Evolutionary conservation across 139 green algal genomes (phyloP).

Genomic region (Chlamydomonas incerta): DNA sequence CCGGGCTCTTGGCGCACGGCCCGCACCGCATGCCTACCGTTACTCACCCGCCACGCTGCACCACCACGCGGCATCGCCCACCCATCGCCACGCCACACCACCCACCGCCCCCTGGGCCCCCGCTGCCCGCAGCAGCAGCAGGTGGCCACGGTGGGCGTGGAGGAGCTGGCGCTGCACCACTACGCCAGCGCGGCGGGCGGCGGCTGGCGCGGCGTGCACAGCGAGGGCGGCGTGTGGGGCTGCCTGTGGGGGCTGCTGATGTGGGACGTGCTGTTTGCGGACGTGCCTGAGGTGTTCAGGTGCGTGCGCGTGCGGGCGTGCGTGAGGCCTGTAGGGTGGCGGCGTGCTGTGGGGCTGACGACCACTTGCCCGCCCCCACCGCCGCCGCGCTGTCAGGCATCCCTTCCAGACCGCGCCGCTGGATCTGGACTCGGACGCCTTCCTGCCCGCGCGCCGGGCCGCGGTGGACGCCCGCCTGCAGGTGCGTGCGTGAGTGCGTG

Average conservation of each 20-base stretch:
- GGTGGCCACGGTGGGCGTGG: constrained; percentile 63
- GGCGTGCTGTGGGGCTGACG: too few relatives aligned
- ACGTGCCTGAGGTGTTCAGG: constrained; percentile 81
- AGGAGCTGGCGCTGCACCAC: constrained; percentile 84
- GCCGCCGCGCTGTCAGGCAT: constrained; percentile 13
- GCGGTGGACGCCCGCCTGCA: constrained; percentile 63
- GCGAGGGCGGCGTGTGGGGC: constrained; percentile 84
- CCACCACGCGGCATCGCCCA: too few relatives aligned
- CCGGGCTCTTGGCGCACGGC: too few relatives aligned
- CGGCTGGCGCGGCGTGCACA: constrained; percentile 81
- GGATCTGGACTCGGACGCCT: constrained; percentile 82
- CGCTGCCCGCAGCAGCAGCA: too few relatives aligned
- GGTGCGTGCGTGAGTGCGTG: neutral
- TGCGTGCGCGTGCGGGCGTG: constrained; percentile 32
- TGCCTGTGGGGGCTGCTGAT: constrained; percentile 87
- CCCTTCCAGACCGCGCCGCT: constrained; percentile 87
- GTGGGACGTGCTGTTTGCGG: constrained; percentile 56
- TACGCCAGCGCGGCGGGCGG: constrained; percentile 78
- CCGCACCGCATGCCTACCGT: too few relatives aligned
- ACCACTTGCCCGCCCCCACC: neutral
- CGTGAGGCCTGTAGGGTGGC: neutral
- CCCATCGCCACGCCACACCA: too few relatives aligned
- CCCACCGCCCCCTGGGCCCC: too few relatives aligned
- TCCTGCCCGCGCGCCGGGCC: constrained; percentile 72
- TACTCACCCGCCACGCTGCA: too few relatives aligned